Base-by-base conservation (phyloP, 2,329 filamentous ascomycete species). In the Hypoxylon sp. region DNA sequence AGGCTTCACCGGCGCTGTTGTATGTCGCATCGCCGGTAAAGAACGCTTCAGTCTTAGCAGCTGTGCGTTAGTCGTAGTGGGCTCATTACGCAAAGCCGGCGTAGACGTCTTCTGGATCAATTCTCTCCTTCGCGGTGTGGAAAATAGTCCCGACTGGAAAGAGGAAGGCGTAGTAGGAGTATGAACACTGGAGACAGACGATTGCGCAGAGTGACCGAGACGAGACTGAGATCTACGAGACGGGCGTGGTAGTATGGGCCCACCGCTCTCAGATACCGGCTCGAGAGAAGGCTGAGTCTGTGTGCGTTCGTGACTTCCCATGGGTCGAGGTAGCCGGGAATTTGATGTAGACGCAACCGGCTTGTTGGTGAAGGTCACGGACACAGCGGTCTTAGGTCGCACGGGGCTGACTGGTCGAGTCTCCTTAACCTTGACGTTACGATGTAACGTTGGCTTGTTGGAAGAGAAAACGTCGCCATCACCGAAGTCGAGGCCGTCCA, bases 291-390 rank as follows among this genome's bases (percentile, higher is more conserved):
- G 90, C 65, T 86, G 84, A 4, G 88, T 84, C 49, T 83, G 83
- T 11, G 83, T 80, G 50, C 89, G 83, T 69, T 91, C 89, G 73
- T 90, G 88, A 58, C 81, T 82, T 29, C 75, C 75, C 52, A 88
- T 81, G 29, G 93, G 89, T 48, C 92, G 86, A 31, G 94, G 92
- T 58, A 97, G 89, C 54, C 92, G 88, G 27, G 92, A 95, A 24
- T 72, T 77, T 9, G 78, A 71, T 57, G 70, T 66, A 4, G 75
- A 69, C 21, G 77, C 71, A 20, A 79, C 70, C n/a, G 84, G 78
- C 69, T 93, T 92, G 75, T 90, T 95, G 43, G 91, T 96, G 72
- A 98, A 98, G 5, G 92, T 97, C 60, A 98, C 81, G 10, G 93
- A 94, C 23, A 95, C 89, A 9, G 91, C 88, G 15, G 91, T 86